A percentile compares a stretch with the other conserved stretches of the same genome.
Evolutionary conservation across 2,329 filamentous ascomycete species (phyloP).

Genomic region (Aspergillus sp.): DNA sequence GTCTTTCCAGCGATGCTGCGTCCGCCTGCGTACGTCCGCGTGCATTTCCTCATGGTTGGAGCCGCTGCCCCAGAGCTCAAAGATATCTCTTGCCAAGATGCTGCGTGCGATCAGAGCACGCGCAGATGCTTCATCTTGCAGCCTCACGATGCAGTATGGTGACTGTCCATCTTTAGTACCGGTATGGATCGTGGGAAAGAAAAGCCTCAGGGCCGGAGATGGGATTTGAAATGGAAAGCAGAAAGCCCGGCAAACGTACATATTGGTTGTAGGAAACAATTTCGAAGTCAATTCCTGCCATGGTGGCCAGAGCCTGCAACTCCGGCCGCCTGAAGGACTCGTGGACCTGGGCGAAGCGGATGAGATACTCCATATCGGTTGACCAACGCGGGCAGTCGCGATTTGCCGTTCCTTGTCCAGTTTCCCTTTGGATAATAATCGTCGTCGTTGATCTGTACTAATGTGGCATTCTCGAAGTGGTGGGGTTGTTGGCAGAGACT

Average conservation of each 20-base stretch:
- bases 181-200: conserved; percentile 6
- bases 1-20: conserved; percentile 54
- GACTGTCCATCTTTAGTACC: no score
- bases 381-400: no score
- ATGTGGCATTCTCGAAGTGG: no score
- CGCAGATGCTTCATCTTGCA: conserved; percentile 58
- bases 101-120: conserved; percentile 61
- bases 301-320: conserved; percentile 65
- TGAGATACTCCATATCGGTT: conserved; percentile 62
- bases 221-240: conserved; percentile 2
- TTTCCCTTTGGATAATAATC: no score
- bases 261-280: conserved; percentile 65
- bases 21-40: conserved; percentile 49
- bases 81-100: conserved; percentile 72
- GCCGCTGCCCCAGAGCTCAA: conserved; percentile 80
- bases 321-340: conserved; percentile 86
- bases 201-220: conserved; percentile 1
- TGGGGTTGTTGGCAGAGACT: no score
- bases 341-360: conserved; percentile 81
- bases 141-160: conserved; percentile 70
- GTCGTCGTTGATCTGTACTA: no score
- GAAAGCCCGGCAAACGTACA: conserved; percentile 43
- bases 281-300: conserved; percentile 58
- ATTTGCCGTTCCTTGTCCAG: no score
- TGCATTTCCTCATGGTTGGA: conserved; percentile 60